Evolutionary conservation across 495 filamentous ascomycete species (phyloP).

Genomic region (Xylaria venustula): DNA sequence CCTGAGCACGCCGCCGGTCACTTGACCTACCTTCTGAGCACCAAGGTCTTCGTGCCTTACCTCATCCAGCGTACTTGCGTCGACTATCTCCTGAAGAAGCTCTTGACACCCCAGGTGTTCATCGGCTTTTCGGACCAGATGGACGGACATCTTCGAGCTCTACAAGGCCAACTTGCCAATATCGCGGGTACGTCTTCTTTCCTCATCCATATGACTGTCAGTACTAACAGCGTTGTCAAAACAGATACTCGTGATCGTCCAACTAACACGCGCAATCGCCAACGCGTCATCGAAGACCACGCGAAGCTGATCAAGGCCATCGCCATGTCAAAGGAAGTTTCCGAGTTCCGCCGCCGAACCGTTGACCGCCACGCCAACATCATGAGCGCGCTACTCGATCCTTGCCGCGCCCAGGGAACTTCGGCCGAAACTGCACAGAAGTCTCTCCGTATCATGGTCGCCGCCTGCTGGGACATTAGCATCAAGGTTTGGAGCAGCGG

Average conservation of each 20-base stretch:
- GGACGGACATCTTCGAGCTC: slow-evolving; percentile 11
- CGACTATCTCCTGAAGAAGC: slow-evolving; percentile 14
- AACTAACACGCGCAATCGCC: slow-evolving; percentile 14
- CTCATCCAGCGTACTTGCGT: slow-evolving; percentile 9
- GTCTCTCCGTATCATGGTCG: slow-evolving; percentile 19
- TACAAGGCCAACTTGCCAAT: slow-evolving; percentile 6
- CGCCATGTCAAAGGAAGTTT: neutral
- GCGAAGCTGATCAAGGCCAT: slow-evolving; percentile 17
- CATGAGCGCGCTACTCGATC: slow-evolving; percentile 19
- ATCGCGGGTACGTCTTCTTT: slow-evolving; percentile 11
- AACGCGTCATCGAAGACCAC: slow-evolving; percentile 24
- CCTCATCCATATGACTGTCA: neutral
- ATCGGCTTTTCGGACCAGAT: slow-evolving; percentile 10
- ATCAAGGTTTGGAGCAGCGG: slow-evolving; percentile 31
- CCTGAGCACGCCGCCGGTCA: slow-evolving; percentile 3
- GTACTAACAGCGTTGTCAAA: neutral
- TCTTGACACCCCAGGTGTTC: slow-evolving; percentile 12
- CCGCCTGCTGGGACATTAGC: slow-evolving; percentile 29
- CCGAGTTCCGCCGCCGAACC: slow-evolving; percentile 10
- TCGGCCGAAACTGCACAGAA: slow-evolving; percentile 9
- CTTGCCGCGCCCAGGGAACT: slow-evolving; percentile 11
- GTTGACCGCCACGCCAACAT: slow-evolving; percentile 21
- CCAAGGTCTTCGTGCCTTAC: slow-evolving; percentile 5
- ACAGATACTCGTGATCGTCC: neutral
- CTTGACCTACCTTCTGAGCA: slow-evolving; percentile 6